Base-by-base conservation (phyloP, 768 basidiomycete genomes). In the Rhizopogon salebrosus region DNA sequence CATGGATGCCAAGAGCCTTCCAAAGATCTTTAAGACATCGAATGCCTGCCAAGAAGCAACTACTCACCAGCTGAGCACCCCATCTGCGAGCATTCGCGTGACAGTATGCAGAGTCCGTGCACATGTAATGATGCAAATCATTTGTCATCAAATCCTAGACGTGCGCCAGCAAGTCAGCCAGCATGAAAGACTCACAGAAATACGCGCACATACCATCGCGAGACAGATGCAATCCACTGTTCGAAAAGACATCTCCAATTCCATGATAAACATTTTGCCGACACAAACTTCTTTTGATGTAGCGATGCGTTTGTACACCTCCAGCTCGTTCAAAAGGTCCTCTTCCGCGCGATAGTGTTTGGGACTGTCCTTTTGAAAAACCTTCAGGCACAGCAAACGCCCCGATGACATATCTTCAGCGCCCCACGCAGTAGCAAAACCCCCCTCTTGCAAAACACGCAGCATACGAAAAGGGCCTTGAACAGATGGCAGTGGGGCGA, bases 321-420 rank as follows among this genome's bases (percentile, higher is more conserved):
- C 53, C 36, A 77, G 55, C 49, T 77, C 76, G 38, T 53, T 60
- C n/a, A 58, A 46, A 34, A 71, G 58, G 4, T 65, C 60, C 2
- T 54, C 50, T 6, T 29, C 31, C 4, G 62, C 13, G 6, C 46
- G n/a, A 3, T 45, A 51, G 31, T 56, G 29, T 6, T 43, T 29
- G 26, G 68, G 29, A 8, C 56, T 35, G 20, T 54, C 41, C 54
- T 63, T 68, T 8, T 43, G 51, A 49, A 73, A 67, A 3, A 64
- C 59, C 49, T 77, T 77, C 46, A 77, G 56, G 58, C 75, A 77
- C 49, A 77, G 39, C 11, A 71, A 26, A 13, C 69, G 69, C 4
- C 66, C 68, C 22, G 63, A 64, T n/a, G 48, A 41, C 14, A 16
- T 42, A 34, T 67, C 68, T 16, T 48, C 60, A 26, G 62, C 66